These are phyloP conservation scores for Coemansia sp. DNA, from an alignment of 192 early-diverging fungal genomes.

Conservation along the genomic window DNA sequence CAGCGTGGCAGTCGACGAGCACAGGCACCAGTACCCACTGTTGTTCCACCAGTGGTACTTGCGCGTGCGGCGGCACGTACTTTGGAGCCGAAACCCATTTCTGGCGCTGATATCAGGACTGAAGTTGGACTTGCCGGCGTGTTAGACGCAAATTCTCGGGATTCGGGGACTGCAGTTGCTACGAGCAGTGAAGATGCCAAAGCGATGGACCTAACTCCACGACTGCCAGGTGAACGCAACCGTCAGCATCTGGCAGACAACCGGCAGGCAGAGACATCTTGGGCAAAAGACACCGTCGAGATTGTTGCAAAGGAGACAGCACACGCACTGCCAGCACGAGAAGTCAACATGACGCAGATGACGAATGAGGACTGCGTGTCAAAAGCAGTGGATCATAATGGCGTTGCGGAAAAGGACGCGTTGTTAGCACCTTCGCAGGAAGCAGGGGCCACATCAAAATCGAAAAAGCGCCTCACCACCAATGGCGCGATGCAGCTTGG, in stretches of 20 bases:
- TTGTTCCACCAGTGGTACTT: conserved; percentile 38
- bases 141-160: not conserved
- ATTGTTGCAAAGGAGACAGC: not conserved
- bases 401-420: not conserved
- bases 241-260: not conserved
- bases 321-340: not conserved
- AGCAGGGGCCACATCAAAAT: not conserved
- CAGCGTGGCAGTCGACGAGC: conserved; percentile 20
- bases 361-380: not conserved
- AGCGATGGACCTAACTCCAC: not conserved
- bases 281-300: not conserved
- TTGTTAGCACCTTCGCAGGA: not conserved
- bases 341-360: not conserved
- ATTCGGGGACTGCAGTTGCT: not conserved
- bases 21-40: conserved; percentile 39
- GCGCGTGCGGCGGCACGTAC: conserved; percentile 15
- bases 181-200: not conserved
- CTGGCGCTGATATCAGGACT: not conserved
- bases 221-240: not conserved
- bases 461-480: conserved; percentile 10
- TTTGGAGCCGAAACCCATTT: not conserved
- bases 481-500: not conserved
- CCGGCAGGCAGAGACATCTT: not conserved
- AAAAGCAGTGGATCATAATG: not conserved
- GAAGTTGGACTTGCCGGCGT: not conserved